Evolutionary conservation across 2,329 filamentous ascomycete genomes (phyloP).

Genomic region (Ceratocystis colombiana): DNA sequence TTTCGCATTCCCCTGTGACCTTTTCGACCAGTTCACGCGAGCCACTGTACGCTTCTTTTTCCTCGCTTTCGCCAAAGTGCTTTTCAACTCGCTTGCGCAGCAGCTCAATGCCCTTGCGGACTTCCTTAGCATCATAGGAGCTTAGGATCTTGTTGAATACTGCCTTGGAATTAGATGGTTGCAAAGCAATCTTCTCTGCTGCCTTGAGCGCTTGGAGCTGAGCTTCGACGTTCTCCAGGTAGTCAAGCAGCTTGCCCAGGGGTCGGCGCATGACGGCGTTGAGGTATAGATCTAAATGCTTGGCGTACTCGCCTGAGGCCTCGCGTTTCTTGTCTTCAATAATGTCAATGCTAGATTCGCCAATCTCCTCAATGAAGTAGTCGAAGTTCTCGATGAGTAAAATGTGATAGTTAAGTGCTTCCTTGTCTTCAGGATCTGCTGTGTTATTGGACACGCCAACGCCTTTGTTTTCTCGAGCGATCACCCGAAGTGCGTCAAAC

Average conservation of each 20-base stretch:
- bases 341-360: conserved; percentile 61
- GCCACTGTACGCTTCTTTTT: conserved; percentile 63
- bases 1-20: conserved; percentile 52
- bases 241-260: conserved; percentile 81
- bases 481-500: conserved; percentile 95
- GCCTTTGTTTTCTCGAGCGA: conserved; percentile 60
- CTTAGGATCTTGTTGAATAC: conserved; percentile 80
- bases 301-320: conserved; percentile 65
- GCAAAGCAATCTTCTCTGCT: conserved; percentile 56
- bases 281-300: conserved; percentile 82
- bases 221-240: conserved; percentile 78
- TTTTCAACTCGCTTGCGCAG: conserved; percentile 90
- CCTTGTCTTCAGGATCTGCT: conserved; percentile 72
- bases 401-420: conserved; percentile 94
- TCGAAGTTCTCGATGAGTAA: conserved; percentile 98
- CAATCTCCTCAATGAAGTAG: conserved; percentile 83
- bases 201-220: conserved; percentile 52
- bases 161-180: conserved; percentile 70
- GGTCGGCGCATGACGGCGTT: conserved; percentile 80
- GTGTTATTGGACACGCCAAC: conserved; percentile 38
- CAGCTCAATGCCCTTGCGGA: conserved; percentile 80
- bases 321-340: conserved; percentile 74
- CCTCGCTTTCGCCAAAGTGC: conserved; percentile 87
- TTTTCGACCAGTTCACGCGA: conserved; percentile 49
- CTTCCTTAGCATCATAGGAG: conserved; percentile 70